Conservation (phyloP, 208 protist genomes). For the Novymonas esmeraldas region DNA sequence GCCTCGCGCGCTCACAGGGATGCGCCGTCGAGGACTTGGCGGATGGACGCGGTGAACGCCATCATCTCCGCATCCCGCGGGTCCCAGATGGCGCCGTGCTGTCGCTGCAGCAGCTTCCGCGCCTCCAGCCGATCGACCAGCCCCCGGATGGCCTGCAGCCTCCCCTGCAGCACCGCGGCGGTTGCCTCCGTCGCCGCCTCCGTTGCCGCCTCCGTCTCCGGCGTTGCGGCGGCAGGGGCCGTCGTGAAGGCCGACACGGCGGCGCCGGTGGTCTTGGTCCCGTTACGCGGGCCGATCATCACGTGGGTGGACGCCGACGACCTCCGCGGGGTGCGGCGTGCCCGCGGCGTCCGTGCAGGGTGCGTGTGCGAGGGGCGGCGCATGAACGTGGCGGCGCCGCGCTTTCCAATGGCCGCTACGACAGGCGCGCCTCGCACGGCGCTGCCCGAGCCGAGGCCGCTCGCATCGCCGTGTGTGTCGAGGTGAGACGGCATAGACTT, state of each 20-base stretch:
- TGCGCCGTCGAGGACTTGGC: slow-evolving; percentile 53
- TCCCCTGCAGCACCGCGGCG: slow-evolving; percentile 38
- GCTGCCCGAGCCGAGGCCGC: not conserved
- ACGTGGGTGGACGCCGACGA: not conserved
- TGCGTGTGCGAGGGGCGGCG: not conserved
- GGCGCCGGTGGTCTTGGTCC: not conserved
- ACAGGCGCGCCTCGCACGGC: not conserved
- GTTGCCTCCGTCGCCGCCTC: not conserved
- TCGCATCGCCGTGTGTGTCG: not conserved
- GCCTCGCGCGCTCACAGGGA: not conserved
- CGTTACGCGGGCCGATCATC: not conserved
- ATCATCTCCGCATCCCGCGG: slow-evolving; percentile 27
- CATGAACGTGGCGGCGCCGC: not conserved
- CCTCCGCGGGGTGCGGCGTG: not conserved
- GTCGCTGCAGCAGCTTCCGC: slow-evolving; percentile 14
- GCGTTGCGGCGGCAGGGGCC: not conserved
- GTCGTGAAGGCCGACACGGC: not conserved
- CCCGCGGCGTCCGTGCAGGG: not conserved
- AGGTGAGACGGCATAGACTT: not conserved
- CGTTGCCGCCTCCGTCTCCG: not conserved
- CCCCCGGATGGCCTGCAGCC: slow-evolving; percentile 72
- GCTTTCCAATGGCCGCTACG: not conserved
- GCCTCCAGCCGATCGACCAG: slow-evolving; percentile 41
- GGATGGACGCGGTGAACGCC: slow-evolving; percentile 41
- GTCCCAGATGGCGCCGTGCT: slow-evolving; percentile 2